Evolutionary conservation across 305 asterid genomes (phyloP), one percentile per base, ranked within the genome.

Genomic region (Fraxinus velutina): DNA sequence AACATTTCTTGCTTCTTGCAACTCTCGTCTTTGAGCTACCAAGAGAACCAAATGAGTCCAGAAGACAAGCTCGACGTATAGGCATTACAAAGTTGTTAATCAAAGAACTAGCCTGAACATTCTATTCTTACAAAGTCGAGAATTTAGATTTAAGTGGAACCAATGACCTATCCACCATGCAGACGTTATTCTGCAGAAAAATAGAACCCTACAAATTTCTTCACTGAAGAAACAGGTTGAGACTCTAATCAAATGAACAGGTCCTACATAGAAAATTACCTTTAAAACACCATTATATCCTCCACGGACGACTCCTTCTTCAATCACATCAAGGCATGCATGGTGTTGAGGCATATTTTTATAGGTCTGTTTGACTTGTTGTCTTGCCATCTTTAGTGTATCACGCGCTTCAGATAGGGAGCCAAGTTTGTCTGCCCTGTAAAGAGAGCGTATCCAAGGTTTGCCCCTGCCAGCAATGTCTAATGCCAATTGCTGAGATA

Each of bases 361-460:
- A 75, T 87, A 89, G 57, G 89, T 87, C 80, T 84, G 92, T 80
- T 89, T 92, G 77, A 88, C 95, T 84, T 91, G 93, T 85, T 92
- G 88, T 83, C 97, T 91, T 32, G 98, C 93, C 79, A 76, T 78
- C 89, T 87, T 85, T 86, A 96, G 83, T 34, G 87, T 79, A 77
- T 83, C 88, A 81, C 73, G 91, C 10, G 90, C 93, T 86, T 96
- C 97, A 17, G 93, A 83, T 81, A 94, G 87, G 83, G 98, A 84
- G 80, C 94, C 94, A 80, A 94, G 86, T 84, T 90, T 96, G 87
- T 94, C 98, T 15, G 86, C 82, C 86, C 90, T 90, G 82, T 93
- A 95, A 87, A 93, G 98, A 77, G 97, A 84, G 34, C 96, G 90
- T 73, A 94, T 74, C 98, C 99, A 93, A 76, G 98, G 98, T 86